Percentiles rank a stretch among this genome's conserved stretches.
Evolutionary conservation across 352 stramenopile species (phyloP).

Genomic region (Phytopythium sindhum): DNA sequence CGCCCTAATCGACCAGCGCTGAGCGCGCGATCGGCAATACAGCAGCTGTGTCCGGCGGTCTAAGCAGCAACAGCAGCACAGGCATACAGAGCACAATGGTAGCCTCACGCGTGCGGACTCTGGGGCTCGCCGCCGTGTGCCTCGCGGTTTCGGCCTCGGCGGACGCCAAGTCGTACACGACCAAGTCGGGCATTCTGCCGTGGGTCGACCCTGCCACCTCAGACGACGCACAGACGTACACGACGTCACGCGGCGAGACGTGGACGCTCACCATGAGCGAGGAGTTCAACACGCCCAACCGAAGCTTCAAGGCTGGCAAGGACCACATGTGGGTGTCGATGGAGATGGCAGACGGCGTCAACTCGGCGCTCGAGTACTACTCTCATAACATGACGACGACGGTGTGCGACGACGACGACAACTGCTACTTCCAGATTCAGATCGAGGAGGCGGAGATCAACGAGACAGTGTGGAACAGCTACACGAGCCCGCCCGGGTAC

Average conservation of each 20-base stretch:
- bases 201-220: conserved; percentile 69
- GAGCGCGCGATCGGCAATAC: no score
- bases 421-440: conserved; percentile 52
- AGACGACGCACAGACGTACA: conserved; percentile 25
- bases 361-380: conserved; percentile 62
- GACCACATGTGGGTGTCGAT: conserved; percentile 93
- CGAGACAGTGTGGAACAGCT: conserved; percentile 46
- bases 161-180: conserved; percentile 13
- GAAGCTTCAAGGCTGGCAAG: conserved; percentile 86
- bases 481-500: conserved; percentile 35
- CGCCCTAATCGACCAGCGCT: no score
- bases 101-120: no score
- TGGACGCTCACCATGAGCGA: conserved; percentile 70
- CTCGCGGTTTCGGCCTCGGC: neutral
- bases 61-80: neutral
- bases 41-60: no score
- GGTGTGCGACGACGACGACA: conserved; percentile 29
- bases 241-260: conserved; percentile 41
- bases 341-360: conserved; percentile 63
- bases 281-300: conserved; percentile 32
- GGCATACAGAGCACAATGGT: neutral
- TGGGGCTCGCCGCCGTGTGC: neutral
- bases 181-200: conserved; percentile 33
- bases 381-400: conserved; percentile 57
- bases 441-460: conserved; percentile 26